phyloP scores from a whole-genome alignment of 768 basidiomycete species.

The Cubamyces lactineus region DNA sequence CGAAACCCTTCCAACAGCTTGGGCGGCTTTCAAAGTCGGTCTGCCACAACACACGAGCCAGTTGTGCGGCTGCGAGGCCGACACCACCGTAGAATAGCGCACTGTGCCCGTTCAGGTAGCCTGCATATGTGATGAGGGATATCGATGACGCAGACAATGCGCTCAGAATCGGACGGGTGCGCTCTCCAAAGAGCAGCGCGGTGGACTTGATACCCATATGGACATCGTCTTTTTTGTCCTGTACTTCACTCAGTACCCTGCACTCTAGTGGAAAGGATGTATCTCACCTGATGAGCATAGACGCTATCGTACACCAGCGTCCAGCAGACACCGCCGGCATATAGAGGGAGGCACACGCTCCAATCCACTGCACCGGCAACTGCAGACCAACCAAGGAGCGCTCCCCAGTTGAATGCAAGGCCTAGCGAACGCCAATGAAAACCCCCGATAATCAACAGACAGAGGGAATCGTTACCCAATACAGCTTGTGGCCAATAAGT shows the following conservation, averaged over 20 bases:
- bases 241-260: neutral
- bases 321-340: slow-evolving; percentile 89
- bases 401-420: slow-evolving; percentile 97
- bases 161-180: slow-evolving; percentile 74
- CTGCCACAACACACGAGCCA: slow-evolving; percentile 70
- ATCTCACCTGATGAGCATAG: slow-evolving; percentile 89
- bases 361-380: slow-evolving; percentile 82
- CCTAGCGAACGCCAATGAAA: slow-evolving; percentile 49
- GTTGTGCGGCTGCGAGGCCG: slow-evolving; percentile 71
- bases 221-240: slow-evolving; percentile 94
- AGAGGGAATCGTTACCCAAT: slow-evolving; percentile 59
- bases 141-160: slow-evolving; percentile 75
- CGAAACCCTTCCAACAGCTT: slow-evolving; percentile 92
- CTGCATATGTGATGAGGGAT: slow-evolving; percentile 76
- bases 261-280: neutral
- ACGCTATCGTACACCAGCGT: slow-evolving; percentile 97
- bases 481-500: slow-evolving; percentile 98
- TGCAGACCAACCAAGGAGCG: slow-evolving; percentile 94
- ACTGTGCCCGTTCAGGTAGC: slow-evolving; percentile 77
- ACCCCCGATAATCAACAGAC: neutral
- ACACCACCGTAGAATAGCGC: slow-evolving; percentile 80
- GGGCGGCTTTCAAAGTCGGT: slow-evolving; percentile 76
- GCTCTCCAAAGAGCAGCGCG: slow-evolving; percentile 84
- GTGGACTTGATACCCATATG: slow-evolving; percentile 90
- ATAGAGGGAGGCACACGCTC: slow-evolving; percentile 83